These are phyloP conservation scores for Seiridium unicorne DNA, from an alignment of 2,329 filamentous ascomycete genomes.

Conservation along the genomic window DNA sequence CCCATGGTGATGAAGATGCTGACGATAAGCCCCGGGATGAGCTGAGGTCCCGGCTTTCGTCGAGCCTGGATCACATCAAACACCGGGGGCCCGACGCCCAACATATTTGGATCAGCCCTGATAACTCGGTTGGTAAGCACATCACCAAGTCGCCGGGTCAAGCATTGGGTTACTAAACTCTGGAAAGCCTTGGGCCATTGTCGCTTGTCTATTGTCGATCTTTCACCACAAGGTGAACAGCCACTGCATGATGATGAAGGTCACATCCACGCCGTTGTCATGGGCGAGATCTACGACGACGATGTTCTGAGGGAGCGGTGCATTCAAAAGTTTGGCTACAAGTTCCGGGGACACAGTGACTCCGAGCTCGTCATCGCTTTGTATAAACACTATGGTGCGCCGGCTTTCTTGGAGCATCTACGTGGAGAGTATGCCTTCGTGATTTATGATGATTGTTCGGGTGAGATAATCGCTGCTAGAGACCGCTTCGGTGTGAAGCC, in stretches of 20 bases:
- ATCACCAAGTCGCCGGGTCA: not conserved
- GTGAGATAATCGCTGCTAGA: conserved; percentile 44
- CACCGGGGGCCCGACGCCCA: not conserved
- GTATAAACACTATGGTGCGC: conserved; percentile 43
- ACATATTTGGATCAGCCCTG: conserved; percentile 3
- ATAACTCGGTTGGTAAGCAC: not conserved
- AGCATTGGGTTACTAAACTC: not conserved
- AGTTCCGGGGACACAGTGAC: conserved; percentile 42
- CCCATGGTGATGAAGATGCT: not conserved
- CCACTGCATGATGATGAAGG: conserved; percentile 38
- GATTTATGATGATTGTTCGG: conserved; percentile 43
- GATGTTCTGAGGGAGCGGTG: conserved; percentile 37
- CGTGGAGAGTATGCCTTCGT: conserved; percentile 55
- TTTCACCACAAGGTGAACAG: conserved; percentile 43
- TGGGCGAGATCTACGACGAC: conserved; percentile 57
- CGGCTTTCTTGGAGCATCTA: conserved; percentile 35
- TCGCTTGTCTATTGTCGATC: conserved; percentile 52
- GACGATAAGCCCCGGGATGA: not conserved
- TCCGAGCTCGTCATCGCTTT: conserved; percentile 47
- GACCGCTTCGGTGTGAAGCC: conserved; percentile 60
- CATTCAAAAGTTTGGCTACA: conserved; percentile 29
- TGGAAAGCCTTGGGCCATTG: conserved; percentile 40
- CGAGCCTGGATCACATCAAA: not conserved
- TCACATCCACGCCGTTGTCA: conserved; percentile 54
- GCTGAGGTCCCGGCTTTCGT: not conserved